phyloP scores from a whole-genome alignment of 805 yeast species.

The Wickerhamiella kurtzmanii region DNA sequence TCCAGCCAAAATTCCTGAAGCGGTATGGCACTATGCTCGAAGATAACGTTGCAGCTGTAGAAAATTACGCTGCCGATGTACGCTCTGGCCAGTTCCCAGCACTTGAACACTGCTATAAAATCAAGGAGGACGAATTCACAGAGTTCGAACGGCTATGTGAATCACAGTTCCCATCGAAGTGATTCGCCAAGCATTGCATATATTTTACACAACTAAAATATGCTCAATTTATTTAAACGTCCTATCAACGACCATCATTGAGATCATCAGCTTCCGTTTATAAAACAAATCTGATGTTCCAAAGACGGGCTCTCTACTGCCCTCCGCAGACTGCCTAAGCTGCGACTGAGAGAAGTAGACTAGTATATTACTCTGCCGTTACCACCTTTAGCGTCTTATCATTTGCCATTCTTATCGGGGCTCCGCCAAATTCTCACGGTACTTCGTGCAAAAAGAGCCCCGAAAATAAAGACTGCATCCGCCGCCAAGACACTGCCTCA shows the following conservation, averaged over 20 bases:
- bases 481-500: too few species aligned
- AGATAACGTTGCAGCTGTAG: constrained; percentile 38
- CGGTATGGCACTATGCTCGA: constrained; percentile 42
- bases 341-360: too few species aligned
- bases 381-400: too few species aligned
- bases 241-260: background rate
- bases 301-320: background rate
- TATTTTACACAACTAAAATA: background rate
- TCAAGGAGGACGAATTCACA: constrained; percentile 48
- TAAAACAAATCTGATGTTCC: too few species aligned
- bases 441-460: too few species aligned
- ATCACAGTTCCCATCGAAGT: background rate
- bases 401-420: too few species aligned
- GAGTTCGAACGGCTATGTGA: constrained; percentile 27
- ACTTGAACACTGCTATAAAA: constrained; percentile 51
- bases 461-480: too few species aligned
- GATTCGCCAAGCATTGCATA: background rate
- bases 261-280: too few species aligned
- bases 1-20: constrained; percentile 62
- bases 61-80: constrained; percentile 48
- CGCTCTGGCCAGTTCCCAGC: constrained; percentile 42
- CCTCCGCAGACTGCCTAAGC: background rate
- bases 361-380: too few species aligned
- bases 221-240: background rate
- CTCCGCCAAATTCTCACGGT: too few species aligned